These are phyloP conservation scores for Irpex rosettiformis DNA, from an alignment of 1,284 basidiomycete species.

Conservation along the genomic window DNA sequence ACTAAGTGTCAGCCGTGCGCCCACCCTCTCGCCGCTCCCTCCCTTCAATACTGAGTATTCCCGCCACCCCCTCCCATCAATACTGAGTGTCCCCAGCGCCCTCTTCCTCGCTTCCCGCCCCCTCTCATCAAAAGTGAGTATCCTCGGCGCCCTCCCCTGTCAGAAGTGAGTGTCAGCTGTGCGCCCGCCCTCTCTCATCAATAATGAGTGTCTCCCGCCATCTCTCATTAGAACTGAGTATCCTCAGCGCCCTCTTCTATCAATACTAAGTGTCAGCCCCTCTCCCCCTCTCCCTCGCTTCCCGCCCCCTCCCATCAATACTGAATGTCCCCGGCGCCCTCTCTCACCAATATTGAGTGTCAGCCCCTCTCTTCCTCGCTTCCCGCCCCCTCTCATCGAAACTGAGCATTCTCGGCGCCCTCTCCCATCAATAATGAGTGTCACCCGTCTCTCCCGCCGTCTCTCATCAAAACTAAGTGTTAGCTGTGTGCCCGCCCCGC, in stretches of 20 bases:
- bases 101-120: background rate
- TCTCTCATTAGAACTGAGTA: background rate
- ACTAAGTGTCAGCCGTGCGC: background rate
- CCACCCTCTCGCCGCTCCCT: too few species aligned
- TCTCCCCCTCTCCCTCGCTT: background rate
- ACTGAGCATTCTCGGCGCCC: background rate
- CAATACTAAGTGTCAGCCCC: background rate
- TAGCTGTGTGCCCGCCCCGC: background rate
- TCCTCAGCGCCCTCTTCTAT: background rate
- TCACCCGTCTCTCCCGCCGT: background rate
- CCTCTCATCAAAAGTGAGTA: background rate
- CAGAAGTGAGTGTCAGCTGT: background rate
- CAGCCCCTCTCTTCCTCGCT: too few species aligned
- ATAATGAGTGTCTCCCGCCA: background rate
- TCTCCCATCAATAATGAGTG: background rate
- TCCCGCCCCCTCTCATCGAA: too few species aligned
- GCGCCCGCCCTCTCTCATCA: background rate
- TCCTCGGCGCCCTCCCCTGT: background rate
- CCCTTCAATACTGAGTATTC: background rate
- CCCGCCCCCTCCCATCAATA: background rate
- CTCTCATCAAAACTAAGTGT: background rate
- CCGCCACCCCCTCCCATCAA: background rate
- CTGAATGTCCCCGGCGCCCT: background rate
- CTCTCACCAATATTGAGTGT: background rate
- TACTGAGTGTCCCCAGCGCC: background rate